Percentiles rank a stretch among this genome's conserved stretches.
Conservation (phyloP, 805 yeast genomes). For the Lipomyces kockii region DNA sequence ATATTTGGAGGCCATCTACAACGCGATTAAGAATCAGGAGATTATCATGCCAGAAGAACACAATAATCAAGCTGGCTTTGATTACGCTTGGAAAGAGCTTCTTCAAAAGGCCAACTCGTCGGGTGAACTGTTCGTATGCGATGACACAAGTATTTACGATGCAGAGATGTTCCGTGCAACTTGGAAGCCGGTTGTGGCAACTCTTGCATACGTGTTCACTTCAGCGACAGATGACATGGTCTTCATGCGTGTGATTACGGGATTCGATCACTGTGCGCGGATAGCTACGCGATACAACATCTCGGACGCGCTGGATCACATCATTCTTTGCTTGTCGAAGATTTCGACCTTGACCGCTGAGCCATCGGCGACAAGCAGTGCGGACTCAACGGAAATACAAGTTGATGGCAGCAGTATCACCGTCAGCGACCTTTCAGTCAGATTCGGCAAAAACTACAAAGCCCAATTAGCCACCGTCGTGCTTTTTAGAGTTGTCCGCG, state of each 20-base stretch:
- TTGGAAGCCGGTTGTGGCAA: constrained; percentile 68
- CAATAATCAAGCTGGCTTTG: constrained; percentile 90
- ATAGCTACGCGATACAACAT: constrained; percentile 71
- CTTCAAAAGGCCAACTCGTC: constrained; percentile 40
- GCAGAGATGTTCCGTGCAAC: constrained; percentile 67
- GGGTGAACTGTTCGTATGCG: constrained; percentile 33
- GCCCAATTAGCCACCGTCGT: constrained; percentile 90
- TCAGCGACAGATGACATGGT: constrained; percentile 91
- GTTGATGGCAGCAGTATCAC: constrained; percentile 60
- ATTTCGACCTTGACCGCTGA: constrained; percentile 65
- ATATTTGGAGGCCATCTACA: constrained; percentile 80
- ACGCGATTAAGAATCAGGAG: constrained; percentile 80
- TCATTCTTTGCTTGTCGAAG: constrained; percentile 68
- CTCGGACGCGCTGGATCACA: constrained; percentile 61
- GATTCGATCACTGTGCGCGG: constrained; percentile 81
- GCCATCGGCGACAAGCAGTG: constrained; percentile 39
- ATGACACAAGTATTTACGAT: constrained; percentile 59
- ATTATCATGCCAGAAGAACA: constrained; percentile 98
- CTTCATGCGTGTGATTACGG: constrained; percentile 82
- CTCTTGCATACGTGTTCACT: constrained; percentile 77
- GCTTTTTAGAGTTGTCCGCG: constrained; percentile 73
- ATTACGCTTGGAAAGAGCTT: constrained; percentile 59
- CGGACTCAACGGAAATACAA: constrained; percentile 48
- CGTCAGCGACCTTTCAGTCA: constrained; percentile 79
- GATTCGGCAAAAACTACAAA: constrained; percentile 87